These are phyloP conservation scores for Vitis riparia DNA, from an alignment of 164 flowering plant species.

Conservation along the genomic window DNA sequence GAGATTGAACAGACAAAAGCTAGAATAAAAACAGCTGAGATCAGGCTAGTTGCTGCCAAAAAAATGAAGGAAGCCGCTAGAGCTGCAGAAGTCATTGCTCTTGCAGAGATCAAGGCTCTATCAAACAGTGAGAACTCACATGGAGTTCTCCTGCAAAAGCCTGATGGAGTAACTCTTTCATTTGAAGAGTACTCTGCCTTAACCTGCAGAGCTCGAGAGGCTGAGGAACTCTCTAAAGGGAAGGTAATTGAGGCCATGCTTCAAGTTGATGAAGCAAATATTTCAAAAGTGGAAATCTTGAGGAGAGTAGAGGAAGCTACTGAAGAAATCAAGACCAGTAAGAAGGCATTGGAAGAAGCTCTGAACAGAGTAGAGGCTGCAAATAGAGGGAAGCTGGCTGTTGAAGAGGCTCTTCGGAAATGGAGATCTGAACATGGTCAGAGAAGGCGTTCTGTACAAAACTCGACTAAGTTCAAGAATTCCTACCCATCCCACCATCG, in stretches of 20 bases:
- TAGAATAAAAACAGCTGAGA: conserved; percentile 71
- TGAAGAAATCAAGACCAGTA: conserved; percentile 73
- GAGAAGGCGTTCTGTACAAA: conserved; percentile 55
- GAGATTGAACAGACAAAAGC: conserved; percentile 71
- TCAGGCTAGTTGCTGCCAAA: conserved; percentile 72
- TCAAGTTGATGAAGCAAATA: conserved; percentile 68
- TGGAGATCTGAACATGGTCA: conserved; percentile 87
- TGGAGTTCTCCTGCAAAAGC: conserved; percentile 19
- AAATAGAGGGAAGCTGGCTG: conserved; percentile 68
- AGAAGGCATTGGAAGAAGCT: conserved; percentile 74
- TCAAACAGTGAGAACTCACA: conserved; percentile 35
- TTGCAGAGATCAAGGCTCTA: conserved; percentile 72
- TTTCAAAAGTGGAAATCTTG: conserved; percentile 56
- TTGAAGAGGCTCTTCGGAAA: conserved; percentile 80
- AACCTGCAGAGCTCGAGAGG: conserved; percentile 53
- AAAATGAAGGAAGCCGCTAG: conserved; percentile 90
- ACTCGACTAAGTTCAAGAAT: conserved; percentile 74
- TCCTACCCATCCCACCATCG: conserved; percentile 46
- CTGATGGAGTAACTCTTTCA: conserved; percentile 58
- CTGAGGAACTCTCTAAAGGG: conserved; percentile 55
- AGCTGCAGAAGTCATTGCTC: conserved; percentile 77
- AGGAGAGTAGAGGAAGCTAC: conserved; percentile 73
- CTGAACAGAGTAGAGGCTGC: conserved; percentile 77
- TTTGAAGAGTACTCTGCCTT: conserved; percentile 71
- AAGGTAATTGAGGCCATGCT: conserved; percentile 57